These are phyloP conservation scores for Globisporangium cystogenes DNA, from an alignment of 352 stramenopile species.

Conservation along the genomic window DNA sequence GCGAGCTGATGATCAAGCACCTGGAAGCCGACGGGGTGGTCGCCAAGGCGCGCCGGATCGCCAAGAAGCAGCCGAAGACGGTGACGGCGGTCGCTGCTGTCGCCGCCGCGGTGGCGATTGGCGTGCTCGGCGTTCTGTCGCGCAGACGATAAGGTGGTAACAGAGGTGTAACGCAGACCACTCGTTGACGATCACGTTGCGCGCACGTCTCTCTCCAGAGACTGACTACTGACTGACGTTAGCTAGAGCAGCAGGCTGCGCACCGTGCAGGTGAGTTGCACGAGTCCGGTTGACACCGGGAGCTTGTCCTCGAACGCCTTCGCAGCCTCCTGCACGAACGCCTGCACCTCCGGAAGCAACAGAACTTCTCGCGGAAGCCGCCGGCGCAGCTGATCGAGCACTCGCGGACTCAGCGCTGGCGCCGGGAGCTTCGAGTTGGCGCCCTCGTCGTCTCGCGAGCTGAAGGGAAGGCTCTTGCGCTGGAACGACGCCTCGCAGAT, in stretches of 20 bases:
- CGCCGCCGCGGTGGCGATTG: constrained; percentile 2
- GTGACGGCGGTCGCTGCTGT: not conserved
- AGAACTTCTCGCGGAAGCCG: not conserved
- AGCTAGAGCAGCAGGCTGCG: constrained; percentile 1
- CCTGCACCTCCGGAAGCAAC: not conserved
- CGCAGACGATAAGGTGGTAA: constrained; percentile 4
- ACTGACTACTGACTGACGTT: too few species aligned
- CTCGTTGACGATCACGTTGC: not conserved
- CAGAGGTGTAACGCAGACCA: not conserved
- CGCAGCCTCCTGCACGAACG: constrained; percentile 5
- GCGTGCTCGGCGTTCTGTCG: constrained; percentile 5
- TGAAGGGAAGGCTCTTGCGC: not conserved
- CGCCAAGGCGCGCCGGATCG: constrained; percentile 4
- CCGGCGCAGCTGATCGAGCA: constrained; percentile 1
- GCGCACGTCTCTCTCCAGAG: too few species aligned
- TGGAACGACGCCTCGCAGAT: constrained; percentile 15
- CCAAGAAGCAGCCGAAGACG: constrained; percentile 4
- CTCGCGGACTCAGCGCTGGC: not conserved
- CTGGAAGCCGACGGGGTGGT: constrained; percentile 21
- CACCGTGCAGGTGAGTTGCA: constrained; percentile 8
- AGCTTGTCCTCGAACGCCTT: not conserved
- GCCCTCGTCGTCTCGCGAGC: not conserved
- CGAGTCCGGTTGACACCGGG: not conserved
- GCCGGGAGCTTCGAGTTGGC: not conserved
- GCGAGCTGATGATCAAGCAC: constrained; percentile 86